Evolutionary conservation across 768 basidiomycete genomes (phyloP).

Genomic region (Favolaschia claudopus): DNA sequence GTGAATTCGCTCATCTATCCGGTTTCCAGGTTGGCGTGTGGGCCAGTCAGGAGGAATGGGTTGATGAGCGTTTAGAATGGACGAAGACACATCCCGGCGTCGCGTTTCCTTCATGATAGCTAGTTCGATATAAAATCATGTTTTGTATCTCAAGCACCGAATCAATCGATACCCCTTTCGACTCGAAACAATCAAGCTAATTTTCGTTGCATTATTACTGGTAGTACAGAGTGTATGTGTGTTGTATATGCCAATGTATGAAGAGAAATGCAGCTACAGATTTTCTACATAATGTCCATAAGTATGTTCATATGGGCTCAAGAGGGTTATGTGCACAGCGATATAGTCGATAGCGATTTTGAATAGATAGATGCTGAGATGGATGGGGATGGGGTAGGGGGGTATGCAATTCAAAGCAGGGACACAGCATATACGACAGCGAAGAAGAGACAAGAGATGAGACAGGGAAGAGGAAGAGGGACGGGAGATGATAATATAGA

Average conservation of each 20-base stretch:
- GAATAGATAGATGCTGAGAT: not conserved
- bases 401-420: conserved; percentile 12
- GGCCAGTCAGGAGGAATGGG: conserved; percentile 19
- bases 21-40: conserved; percentile 19
- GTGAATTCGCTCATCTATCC: conserved; percentile 8
- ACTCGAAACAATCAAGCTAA: too few relatives aligned
- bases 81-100: not conserved
- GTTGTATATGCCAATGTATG: too few relatives aligned
- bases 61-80: conserved; percentile 19
- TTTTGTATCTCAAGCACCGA: too few relatives aligned
- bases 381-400: conserved; percentile 1
- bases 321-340: too few relatives aligned
- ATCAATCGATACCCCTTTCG: too few relatives aligned
- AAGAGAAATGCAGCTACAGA: too few relatives aligned
- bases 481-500: conserved; percentile 24
- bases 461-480: not conserved
- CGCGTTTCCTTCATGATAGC: not conserved
- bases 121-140: too few relatives aligned
- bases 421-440: conserved; percentile 25
- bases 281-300: too few relatives aligned
- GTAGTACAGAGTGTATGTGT: too few relatives aligned
- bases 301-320: too few relatives aligned
- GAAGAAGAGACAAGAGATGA: not conserved
- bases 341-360: too few relatives aligned
- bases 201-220: too few relatives aligned